A percentile compares a stretch with the other conserved stretches of the same genome.
Evolutionary conservation across 805 yeast species (phyloP).

Genomic region (Myxozyma lipomycoides): DNA sequence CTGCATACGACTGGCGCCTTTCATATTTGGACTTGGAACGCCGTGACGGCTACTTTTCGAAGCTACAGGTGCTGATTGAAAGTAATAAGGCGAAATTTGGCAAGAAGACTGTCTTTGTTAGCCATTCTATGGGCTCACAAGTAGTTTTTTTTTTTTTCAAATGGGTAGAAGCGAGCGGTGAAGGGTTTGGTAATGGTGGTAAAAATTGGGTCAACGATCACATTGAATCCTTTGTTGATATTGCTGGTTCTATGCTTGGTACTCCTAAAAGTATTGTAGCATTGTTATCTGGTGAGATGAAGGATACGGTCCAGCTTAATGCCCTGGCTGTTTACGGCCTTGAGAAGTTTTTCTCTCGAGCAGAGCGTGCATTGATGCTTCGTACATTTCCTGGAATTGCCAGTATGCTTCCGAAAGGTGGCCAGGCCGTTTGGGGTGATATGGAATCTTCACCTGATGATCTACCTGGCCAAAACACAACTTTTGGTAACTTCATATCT

Average conservation of each 20-base stretch:
- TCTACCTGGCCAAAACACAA: constrained; percentile 30
- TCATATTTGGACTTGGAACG: constrained; percentile 83
- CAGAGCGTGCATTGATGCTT: constrained; percentile 81
- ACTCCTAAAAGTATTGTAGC: constrained; percentile 94
- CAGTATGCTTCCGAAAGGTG: constrained; percentile 96
- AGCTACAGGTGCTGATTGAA: constrained; percentile 72
- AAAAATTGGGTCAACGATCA: constrained; percentile 79
- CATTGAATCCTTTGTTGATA: constrained; percentile 75
- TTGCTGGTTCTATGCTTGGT: constrained; percentile 86
- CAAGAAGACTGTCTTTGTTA: constrained; percentile 67
- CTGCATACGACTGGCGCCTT: constrained; percentile 95
- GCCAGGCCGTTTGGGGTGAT: constrained; percentile 84
- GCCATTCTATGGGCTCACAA: constrained; percentile 98
- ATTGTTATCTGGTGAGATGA: constrained; percentile 94
- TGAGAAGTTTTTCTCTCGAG: constrained; percentile 86
- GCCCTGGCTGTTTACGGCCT: constrained; percentile 89
- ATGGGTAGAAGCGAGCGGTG: constrained; percentile 93
- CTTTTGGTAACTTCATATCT: constrained; percentile 72
- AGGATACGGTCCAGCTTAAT: constrained; percentile 91
- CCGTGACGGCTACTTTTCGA: constrained; percentile 81
- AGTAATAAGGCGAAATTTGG: constrained; percentile 49
- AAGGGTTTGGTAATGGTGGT: constrained; percentile 87
- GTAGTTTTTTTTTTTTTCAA: constrained; percentile 81
- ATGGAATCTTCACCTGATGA: constrained; percentile 59
- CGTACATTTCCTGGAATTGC: constrained; percentile 92